Percentiles rank a stretch among this genome's conserved stretches.
Evolutionary conservation across 106 monocot genomes (phyloP).

Genomic region (Phalaenopsis aphrodite): DNA sequence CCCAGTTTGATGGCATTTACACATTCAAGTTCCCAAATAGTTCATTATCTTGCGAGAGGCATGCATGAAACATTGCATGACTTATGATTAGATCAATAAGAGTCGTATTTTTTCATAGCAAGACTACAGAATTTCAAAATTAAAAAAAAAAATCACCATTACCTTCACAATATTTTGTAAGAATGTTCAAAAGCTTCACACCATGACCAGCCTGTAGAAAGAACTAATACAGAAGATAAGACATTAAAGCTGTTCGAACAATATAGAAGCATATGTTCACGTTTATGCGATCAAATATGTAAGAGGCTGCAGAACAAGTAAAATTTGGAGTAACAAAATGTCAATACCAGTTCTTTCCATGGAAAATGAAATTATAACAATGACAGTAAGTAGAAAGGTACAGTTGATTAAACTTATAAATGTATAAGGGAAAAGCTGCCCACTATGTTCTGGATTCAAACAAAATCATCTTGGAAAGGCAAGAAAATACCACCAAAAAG

Average conservation of each 20-base stretch:
- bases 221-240: not conserved
- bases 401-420: not conserved
- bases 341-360: not conserved
- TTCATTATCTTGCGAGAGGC: too few relatives aligned
- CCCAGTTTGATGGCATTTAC: too few relatives aligned
- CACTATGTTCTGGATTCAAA: not conserved
- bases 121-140: not conserved
- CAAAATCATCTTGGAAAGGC: not conserved
- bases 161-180: conserved; percentile 10
- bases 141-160: not conserved
- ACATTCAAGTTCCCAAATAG: too few relatives aligned
- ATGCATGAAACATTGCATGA: not conserved
- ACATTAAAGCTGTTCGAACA: not conserved
- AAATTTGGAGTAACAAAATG: not conserved
- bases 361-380: not conserved
- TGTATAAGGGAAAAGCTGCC: not conserved
- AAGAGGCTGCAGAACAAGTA: not conserved
- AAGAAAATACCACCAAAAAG: not conserved
- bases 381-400: not conserved
- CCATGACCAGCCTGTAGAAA: conserved; percentile 77
- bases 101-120: not conserved
- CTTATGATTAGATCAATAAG: too few relatives aligned
- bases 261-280: not conserved
- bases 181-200: conserved; percentile 76
- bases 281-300: not conserved